These are phyloP conservation scores for Penicillium occitanis DNA, from an alignment of 2,329 filamentous ascomycete species.

Conservation along the genomic window DNA sequence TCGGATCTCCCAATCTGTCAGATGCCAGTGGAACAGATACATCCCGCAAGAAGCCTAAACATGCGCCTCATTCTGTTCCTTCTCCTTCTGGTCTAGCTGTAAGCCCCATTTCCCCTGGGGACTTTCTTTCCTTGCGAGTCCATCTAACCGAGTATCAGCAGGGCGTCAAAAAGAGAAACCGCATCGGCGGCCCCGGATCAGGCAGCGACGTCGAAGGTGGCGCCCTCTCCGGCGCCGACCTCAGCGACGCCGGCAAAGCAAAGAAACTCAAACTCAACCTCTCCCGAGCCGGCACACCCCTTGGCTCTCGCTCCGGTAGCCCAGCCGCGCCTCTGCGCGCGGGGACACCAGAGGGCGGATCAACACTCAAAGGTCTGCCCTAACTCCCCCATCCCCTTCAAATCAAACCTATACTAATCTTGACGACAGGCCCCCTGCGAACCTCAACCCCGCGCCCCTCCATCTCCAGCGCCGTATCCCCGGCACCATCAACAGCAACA, in stretches of 20 bases:
- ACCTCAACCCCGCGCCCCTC: slow-evolving; percentile 13
- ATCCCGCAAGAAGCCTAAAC: slow-evolving; percentile 74
- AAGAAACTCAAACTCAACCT: slow-evolving; percentile 53
- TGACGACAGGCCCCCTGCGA: neutral
- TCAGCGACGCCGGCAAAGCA: slow-evolving; percentile 45
- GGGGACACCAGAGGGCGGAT: slow-evolving; percentile 39
- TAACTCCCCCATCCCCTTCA: neutral
- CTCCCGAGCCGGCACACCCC: slow-evolving; percentile 45
- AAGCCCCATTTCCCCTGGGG: slow-evolving; percentile 20
- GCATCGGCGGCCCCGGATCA: slow-evolving; percentile 45
- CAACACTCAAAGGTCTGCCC: slow-evolving; percentile 30
- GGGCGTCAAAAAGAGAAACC: slow-evolving; percentile 55
- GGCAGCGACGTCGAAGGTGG: slow-evolving; percentile 58
- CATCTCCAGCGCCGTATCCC: neutral
- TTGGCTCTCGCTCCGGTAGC: slow-evolving; percentile 51
- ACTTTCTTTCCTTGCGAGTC: too few species aligned
- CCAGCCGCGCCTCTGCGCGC: slow-evolving; percentile 41
- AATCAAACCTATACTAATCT: neutral
- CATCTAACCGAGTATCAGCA: slow-evolving; percentile 29
- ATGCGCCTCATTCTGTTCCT: slow-evolving; percentile 60
- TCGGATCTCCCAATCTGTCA: slow-evolving; percentile 81
- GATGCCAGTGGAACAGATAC: slow-evolving; percentile 93
- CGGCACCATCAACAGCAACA: slow-evolving; percentile 21
- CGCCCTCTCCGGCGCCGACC: slow-evolving; percentile 49
- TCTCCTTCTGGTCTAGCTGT: slow-evolving; percentile 57